phyloP scores from a whole-genome alignment of 768 basidiomycete species.

The Chalciporus chontae region DNA sequence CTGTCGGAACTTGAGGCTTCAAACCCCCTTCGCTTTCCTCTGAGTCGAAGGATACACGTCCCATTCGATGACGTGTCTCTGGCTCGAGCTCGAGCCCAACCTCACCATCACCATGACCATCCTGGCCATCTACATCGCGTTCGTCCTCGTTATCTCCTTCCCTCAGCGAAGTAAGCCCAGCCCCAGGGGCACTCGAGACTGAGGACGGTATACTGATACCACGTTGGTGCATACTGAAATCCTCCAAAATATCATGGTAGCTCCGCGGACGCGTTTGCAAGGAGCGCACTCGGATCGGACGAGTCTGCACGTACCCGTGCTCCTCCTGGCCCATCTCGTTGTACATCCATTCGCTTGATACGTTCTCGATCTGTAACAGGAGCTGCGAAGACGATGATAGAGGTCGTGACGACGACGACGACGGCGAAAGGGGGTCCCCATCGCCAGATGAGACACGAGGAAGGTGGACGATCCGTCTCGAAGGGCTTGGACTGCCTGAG shows the following conservation, averaged over 20 bases:
- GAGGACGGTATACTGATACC: constrained; percentile 29
- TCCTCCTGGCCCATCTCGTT: constrained; percentile 7
- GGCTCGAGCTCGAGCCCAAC: not conserved
- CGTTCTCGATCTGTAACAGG: not conserved
- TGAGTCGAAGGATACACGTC: not conserved
- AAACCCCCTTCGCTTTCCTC: constrained; percentile 2
- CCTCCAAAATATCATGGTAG: constrained; percentile 64
- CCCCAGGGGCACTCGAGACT: constrained; percentile 26
- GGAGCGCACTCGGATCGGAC: constrained; percentile 31
- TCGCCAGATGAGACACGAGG: constrained; percentile 20
- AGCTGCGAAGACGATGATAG: constrained; percentile 7
- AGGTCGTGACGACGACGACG: not conserved
- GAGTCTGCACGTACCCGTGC: constrained; percentile 3
- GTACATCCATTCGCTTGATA: not conserved
- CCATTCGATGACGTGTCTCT: too few species aligned
- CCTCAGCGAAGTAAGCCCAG: constrained; percentile 19
- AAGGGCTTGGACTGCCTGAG: constrained; percentile 20
- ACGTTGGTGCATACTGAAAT: constrained; percentile 45
- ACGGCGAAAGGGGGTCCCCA: constrained; percentile 2
- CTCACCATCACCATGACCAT: not conserved
- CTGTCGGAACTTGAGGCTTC: not conserved
- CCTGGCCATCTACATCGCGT: not conserved
- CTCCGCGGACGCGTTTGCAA: constrained; percentile 50
- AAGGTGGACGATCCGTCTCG: constrained; percentile 17
- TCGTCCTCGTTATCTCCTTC: constrained; percentile 19